Conservation (phyloP, 2,329 filamentous ascomycete species). For the Lasiodiplodia hormozganensis region DNA sequence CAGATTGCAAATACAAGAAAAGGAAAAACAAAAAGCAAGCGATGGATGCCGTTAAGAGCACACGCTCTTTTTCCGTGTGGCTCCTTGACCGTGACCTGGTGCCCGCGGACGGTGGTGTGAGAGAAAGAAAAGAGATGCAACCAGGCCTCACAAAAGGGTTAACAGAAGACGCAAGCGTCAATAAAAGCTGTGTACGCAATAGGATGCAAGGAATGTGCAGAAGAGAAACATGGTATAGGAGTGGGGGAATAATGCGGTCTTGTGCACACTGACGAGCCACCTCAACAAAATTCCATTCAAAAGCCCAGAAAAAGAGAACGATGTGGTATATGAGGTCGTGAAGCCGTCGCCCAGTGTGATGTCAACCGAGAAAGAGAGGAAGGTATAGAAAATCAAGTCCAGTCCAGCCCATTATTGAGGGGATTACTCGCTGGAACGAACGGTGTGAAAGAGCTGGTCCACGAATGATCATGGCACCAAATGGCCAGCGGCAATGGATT, state of each 20-base stretch:
- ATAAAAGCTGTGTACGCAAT: conserved; percentile 22
- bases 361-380: conserved; percentile 17
- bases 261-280: conserved; percentile 24
- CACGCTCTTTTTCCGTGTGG: conserved; percentile 2
- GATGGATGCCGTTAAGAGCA: conserved; percentile 12
- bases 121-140: conserved; percentile 10
- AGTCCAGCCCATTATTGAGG: conserved; percentile 22
- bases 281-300: conserved; percentile 2
- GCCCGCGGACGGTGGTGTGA: background rate
- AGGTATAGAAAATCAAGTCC: conserved; percentile 2
- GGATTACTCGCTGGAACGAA: conserved; percentile 20
- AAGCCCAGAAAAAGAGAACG: conserved; percentile 10
- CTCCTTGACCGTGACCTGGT: conserved; percentile 9
- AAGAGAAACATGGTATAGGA: background rate
- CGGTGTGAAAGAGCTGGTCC: background rate
- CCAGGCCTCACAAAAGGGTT: background rate
- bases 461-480: conserved; percentile 7
- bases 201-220: conserved; percentile 24
- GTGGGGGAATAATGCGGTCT: conserved; percentile 4
- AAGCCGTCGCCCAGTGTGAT: conserved; percentile 20
- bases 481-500: background rate
- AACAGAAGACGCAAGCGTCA: conserved; percentile 24
- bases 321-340: conserved; percentile 22
- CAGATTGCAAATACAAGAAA: background rate
- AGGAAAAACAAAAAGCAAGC: conserved; percentile 8